Conservation (phyloP, 75 land plant species). For the Cupressus sempervirens region DNA sequence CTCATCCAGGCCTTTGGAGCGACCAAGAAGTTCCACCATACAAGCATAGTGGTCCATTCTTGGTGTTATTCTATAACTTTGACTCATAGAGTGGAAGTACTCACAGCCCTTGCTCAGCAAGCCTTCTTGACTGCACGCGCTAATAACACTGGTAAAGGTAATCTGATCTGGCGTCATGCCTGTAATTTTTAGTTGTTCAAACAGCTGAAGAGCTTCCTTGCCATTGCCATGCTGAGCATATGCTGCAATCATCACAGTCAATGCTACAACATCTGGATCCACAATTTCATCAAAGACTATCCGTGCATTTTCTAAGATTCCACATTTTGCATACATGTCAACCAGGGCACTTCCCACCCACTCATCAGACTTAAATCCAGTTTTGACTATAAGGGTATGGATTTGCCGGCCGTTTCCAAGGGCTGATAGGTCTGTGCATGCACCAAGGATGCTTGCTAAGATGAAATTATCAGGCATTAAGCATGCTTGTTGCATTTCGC, state of each 20-base stretch:
- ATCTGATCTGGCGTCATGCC: conserved; percentile 45
- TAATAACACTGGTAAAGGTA: conserved; percentile 58
- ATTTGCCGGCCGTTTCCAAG: conserved; percentile 47
- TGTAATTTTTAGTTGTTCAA: conserved; percentile 21
- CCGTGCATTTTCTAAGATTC: conserved; percentile 39
- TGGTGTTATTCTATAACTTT: conserved; percentile 34
- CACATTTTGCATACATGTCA: conserved; percentile 75
- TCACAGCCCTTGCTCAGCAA: conserved; percentile 38
- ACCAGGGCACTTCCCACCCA: conserved; percentile 47
- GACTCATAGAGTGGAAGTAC: conserved; percentile 47
- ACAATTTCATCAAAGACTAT: conserved; percentile 22
- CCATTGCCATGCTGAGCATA: conserved; percentile 64
- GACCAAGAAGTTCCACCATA: conserved; percentile 54
- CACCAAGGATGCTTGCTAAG: conserved; percentile 40
- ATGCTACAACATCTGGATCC: conserved; percentile 38
- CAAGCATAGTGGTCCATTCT: conserved; percentile 63
- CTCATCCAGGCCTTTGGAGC: conserved; percentile 36
- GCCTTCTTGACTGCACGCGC: conserved; percentile 63
- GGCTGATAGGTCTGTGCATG: conserved; percentile 46
- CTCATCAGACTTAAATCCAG: conserved; percentile 37
- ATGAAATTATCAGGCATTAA: conserved; percentile 45
- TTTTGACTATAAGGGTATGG: conserved; percentile 41
- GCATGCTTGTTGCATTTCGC: conserved; percentile 20
- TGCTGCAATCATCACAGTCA: conserved; percentile 58
- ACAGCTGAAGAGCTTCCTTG: conserved; percentile 40